Percentiles rank a stretch among this genome's conserved stretches.
Conservation (phyloP, 2,329 filamentous ascomycete species). For the Talaromyces sp. region DNA sequence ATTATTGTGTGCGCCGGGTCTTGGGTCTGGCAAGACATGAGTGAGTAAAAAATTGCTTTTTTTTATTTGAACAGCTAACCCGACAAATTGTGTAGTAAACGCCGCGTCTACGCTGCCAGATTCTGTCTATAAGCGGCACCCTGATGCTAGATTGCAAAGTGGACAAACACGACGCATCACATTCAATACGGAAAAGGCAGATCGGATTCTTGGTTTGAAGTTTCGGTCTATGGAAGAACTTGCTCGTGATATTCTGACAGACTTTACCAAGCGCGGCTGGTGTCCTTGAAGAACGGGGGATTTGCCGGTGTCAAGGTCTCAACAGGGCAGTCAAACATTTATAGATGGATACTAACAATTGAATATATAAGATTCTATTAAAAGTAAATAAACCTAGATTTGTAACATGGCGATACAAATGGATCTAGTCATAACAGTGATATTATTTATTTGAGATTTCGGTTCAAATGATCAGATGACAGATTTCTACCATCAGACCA, state of each 20-base stretch:
- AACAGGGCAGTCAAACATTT: too few species aligned
- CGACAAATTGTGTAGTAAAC: not conserved
- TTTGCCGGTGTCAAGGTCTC: too few species aligned
- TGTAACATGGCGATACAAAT: too few species aligned
- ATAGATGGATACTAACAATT: too few species aligned
- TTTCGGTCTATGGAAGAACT: slow-evolving; percentile 1
- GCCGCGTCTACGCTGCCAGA: not conserved
- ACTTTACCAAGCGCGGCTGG: not conserved
- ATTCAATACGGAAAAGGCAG: not conserved
- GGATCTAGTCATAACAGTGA: too few species aligned
- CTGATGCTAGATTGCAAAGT: not conserved
- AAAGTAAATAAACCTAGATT: too few species aligned
- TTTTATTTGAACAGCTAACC: not conserved
- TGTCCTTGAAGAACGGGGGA: not conserved
- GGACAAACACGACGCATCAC: not conserved
- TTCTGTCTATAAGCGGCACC: not conserved
- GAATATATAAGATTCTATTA: too few species aligned
- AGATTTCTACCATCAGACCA: too few species aligned
- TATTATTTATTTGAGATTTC: too few species aligned
- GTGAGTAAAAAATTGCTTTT: not conserved
- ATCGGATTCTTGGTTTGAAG: not conserved
- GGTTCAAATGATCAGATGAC: too few species aligned
- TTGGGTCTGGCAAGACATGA: slow-evolving; percentile 1
- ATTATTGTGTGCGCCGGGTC: slow-evolving; percentile 1
- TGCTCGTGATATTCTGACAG: not conserved